These are phyloP conservation scores for Obelidium mucronatum DNA, from an alignment of 192 early-diverging fungal genomes.

Conservation along the genomic window DNA sequence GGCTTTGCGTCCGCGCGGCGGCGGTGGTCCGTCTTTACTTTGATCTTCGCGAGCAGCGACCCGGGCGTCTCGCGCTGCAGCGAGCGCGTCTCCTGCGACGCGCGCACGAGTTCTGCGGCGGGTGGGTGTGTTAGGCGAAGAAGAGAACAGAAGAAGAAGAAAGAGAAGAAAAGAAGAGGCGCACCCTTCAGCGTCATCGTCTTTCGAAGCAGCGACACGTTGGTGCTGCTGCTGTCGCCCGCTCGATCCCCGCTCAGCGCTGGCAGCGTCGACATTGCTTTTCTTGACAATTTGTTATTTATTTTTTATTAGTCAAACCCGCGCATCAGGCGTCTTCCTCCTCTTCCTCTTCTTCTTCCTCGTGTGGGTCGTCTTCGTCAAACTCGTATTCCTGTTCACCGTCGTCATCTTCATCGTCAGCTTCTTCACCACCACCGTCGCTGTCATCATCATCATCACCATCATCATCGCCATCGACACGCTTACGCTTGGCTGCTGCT, in stretches of 20 bases:
- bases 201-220: constrained; percentile 27
- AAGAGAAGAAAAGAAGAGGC: too few species aligned
- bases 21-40: constrained; percentile 49
- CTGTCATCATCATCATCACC: constrained; percentile 48
- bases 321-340: too few species aligned
- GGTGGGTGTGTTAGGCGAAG: background rate
- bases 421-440: too few species aligned
- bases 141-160: background rate
- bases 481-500: constrained; percentile 27
- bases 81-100: constrained; percentile 44
- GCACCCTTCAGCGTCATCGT: constrained; percentile 39
- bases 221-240: background rate
- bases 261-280: too few species aligned
- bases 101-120: constrained; percentile 48
- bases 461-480: constrained; percentile 33
- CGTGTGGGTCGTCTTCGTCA: constrained; percentile 22
- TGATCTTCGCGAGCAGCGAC: constrained; percentile 47
- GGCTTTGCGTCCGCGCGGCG: background rate
- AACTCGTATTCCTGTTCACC: constrained; percentile 43
- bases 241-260: background rate
- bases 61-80: constrained; percentile 42
- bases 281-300: too few species aligned
- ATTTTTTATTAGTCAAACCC: too few species aligned
- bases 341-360: constrained; percentile 41
- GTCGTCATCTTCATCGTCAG: constrained; percentile 28